A percentile compares a stretch with the other conserved stretches of the same genome.
Evolutionary conservation across 306 rosid species (phyloP).

Genomic region (Ziziphus jujuba): DNA sequence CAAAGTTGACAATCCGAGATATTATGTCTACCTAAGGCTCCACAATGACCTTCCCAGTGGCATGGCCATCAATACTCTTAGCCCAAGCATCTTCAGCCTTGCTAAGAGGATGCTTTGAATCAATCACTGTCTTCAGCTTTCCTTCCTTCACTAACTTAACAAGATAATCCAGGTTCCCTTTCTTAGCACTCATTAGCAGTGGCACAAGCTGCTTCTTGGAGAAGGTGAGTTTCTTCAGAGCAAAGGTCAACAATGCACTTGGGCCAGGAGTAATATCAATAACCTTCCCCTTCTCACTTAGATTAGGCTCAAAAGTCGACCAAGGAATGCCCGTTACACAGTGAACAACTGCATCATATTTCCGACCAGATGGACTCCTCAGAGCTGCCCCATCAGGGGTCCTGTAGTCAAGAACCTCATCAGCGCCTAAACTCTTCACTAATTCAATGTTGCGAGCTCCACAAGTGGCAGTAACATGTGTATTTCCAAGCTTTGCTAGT

Average conservation of each 20-base stretch:
- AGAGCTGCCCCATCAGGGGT: conserved; percentile 69
- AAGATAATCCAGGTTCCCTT: conserved; percentile 51
- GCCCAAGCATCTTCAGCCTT: conserved; percentile 79
- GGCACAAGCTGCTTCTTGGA: conserved; percentile 73
- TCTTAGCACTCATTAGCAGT: conserved; percentile 37
- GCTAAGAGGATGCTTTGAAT: conserved; percentile 53
- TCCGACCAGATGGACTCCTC: conserved; percentile 65
- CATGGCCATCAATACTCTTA: conserved; percentile 69
- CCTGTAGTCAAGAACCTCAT: conserved; percentile 77
- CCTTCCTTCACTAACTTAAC: conserved; percentile 66
- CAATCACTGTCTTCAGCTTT: conserved; percentile 67
- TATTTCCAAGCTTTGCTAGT: conserved; percentile 76
- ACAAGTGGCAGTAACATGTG: conserved; percentile 80
- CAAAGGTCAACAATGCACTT: conserved; percentile 39
- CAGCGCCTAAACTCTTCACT: conserved; percentile 69
- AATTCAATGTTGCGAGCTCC: conserved; percentile 75
- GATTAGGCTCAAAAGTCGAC: conserved; percentile 71
- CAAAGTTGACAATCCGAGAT: not conserved
- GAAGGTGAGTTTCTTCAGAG: conserved; percentile 54
- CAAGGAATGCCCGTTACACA: conserved; percentile 59
- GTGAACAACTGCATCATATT: conserved; percentile 67
- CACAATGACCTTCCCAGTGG: conserved; percentile 83
- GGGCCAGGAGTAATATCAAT: conserved; percentile 49
- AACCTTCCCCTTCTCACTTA: conserved; percentile 63
- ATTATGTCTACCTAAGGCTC: conserved; percentile 28